Evolutionary conservation across 129 eudicot species (phyloP).

Genomic region (Arctium minus): DNA sequence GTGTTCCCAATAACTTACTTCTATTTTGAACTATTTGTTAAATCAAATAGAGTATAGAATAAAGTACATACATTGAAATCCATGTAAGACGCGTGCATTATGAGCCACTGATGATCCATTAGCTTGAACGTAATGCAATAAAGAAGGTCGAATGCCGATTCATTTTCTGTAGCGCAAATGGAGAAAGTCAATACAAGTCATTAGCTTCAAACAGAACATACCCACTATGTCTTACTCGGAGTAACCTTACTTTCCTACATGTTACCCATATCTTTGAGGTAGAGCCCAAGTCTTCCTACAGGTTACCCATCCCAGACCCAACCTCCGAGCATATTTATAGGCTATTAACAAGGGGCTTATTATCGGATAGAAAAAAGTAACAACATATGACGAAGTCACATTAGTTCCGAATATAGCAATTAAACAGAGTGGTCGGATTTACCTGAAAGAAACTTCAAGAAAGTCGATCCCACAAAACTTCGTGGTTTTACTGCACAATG

Average conservation of each 20-base stretch:
- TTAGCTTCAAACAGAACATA: neutral
- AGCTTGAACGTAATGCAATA: conserved; percentile 92
- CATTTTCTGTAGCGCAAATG: conserved; percentile 61
- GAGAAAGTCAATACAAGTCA: neutral
- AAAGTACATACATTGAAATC: conserved; percentile 85
- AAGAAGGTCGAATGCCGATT: conserved; percentile 86
- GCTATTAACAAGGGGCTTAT: too few relatives aligned
- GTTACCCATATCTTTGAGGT: too few relatives aligned
- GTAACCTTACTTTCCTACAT: too few relatives aligned
- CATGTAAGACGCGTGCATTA: conserved; percentile 98
- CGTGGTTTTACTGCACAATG: conserved; percentile 72
- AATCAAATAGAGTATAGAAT: neutral
- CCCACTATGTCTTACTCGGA: too few relatives aligned
- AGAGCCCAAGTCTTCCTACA: too few relatives aligned
- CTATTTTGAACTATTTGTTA: neutral
- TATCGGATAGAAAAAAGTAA: neutral
- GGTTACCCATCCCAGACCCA: too few relatives aligned
- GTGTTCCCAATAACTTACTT: neutral
- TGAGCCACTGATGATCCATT: conserved; percentile 93
- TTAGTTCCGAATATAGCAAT: neutral
- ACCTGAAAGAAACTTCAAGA: conserved; percentile 92
- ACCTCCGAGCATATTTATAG: too few relatives aligned
- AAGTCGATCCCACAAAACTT: conserved; percentile 76
- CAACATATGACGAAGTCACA: neutral
- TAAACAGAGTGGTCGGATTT: neutral